A percentile compares a stretch with the other conserved stretches of the same genome.
phyloP scores from a whole-genome alignment of 2,329 filamentous ascomycete species.

The Pseudonectria foliicola region DNA sequence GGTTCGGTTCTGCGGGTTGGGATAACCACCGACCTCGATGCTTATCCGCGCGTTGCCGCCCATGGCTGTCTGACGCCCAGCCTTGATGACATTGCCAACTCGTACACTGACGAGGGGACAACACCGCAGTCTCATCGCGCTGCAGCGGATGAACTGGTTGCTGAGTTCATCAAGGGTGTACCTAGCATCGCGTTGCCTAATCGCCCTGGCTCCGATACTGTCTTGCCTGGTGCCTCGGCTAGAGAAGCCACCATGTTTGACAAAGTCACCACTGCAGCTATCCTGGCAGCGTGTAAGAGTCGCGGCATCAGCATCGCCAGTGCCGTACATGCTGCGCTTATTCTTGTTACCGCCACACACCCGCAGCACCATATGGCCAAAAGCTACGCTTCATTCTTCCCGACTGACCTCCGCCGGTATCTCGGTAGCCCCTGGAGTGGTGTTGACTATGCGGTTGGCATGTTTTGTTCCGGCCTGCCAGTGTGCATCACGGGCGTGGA shows the following conservation, averaged over 20 bases:
- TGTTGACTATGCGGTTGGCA: slow-evolving; percentile 16
- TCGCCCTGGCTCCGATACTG: too few species aligned
- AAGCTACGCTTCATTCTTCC: slow-evolving; percentile 25
- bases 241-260: too few species aligned
- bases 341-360: slow-evolving; percentile 20
- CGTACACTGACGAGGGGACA: slow-evolving; percentile 17
- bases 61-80: slow-evolving; percentile 21
- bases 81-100: slow-evolving; percentile 16
- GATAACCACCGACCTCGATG: too few species aligned
- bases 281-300: too few species aligned
- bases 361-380: slow-evolving; percentile 16
- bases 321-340: slow-evolving; percentile 24
- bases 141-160: too few species aligned
- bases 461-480: slow-evolving; percentile 12
- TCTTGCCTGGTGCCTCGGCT: too few species aligned
- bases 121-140: too few species aligned
- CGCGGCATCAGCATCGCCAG: slow-evolving; percentile 19
- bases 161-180: too few species aligned
- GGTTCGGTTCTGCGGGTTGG: slow-evolving; percentile 12
- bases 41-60: slow-evolving; percentile 10
- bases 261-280: too few species aligned
- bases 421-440: slow-evolving; percentile 21
- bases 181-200: too few species aligned
- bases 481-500: slow-evolving; percentile 5
- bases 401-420: slow-evolving; percentile 20